Evolutionary conservation across 257 asterid species (phyloP), one percentile per base, ranked within the genome.

Genomic region (Voacanga thouarsii): DNA sequence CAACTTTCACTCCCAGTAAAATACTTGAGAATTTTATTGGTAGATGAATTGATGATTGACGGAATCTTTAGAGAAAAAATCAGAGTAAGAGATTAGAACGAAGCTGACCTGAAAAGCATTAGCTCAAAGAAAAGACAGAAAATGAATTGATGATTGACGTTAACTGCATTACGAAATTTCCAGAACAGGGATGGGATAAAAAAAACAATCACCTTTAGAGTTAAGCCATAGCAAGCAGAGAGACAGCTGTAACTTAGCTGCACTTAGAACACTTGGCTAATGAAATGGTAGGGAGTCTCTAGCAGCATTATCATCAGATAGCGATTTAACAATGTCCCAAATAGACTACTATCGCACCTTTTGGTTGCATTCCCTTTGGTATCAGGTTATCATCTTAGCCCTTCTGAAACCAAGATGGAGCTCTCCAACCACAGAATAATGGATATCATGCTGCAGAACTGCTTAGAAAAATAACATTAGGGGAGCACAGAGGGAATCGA

Each of bases 241-340:
- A 65, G 24, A 65, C 49, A 65, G 71, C 71, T 65, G 71, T 65
- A 33, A 65, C 45, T 33, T 33, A 65, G 71, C 71, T 65, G 24
- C 71, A 65, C 2, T 15, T 18, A 28, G 44, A 60, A 24, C 68
- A 8, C 45, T 33, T 30, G 3, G 7, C 11, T 28, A 14, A 64
- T 33, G 45, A 30, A 64, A 10, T 7, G 9, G 19, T 3, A 37
- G 26, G 39, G 67, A 24, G 37, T 15, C 69, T 28, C 47, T 18
- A 19, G 47, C 12, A 65, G 24, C 71, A 65, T 33, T 15, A 26
- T 33, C 9, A 30, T 65, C 11, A 64, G n/a, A 30, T 5, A 16
- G 7, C 16, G 5, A 21, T 61, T 61, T 61, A 61, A 26, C 39
- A 3, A 3, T 61, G 16, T 61, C 15, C 41, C 18, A 61, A 26